Evolutionary conservation across 2,329 filamentous ascomycete species (phyloP).

Genomic region (Knufia fluminis): DNA sequence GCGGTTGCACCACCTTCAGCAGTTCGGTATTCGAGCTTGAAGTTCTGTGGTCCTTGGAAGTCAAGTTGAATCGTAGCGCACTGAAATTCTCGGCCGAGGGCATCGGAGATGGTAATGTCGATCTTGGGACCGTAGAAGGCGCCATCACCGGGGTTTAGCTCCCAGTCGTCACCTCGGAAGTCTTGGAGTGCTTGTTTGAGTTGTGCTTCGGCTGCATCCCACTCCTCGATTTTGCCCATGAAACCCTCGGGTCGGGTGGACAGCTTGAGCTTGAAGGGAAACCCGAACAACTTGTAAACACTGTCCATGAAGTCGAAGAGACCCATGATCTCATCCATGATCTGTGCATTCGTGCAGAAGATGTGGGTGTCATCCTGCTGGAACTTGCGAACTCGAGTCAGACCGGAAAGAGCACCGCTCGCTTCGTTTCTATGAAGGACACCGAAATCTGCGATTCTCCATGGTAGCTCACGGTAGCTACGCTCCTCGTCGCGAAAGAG

Average conservation of each 20-base stretch:
- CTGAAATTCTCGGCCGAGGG: slow-evolving; percentile 73
- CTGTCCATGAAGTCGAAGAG: slow-evolving; percentile 79
- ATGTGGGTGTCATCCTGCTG: slow-evolving; percentile 96
- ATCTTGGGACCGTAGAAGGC: slow-evolving; percentile 99
- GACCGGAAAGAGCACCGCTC: slow-evolving; percentile 78
- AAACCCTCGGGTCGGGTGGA: slow-evolving; percentile 85
- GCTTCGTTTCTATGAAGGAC: slow-evolving; percentile 92
- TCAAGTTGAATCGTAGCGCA: slow-evolving; percentile 93
- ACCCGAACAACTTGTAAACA: slow-evolving; percentile 74
- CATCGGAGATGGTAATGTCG: slow-evolving; percentile 88
- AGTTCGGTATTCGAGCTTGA: slow-evolving; percentile 78
- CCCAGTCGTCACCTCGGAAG: slow-evolving; percentile 71
- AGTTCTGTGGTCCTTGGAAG: slow-evolving; percentile 76
- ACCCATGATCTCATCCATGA: slow-evolving; percentile 64
- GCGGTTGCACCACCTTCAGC: slow-evolving; percentile 47
- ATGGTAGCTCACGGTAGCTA: slow-evolving; percentile 81
- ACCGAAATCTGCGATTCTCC: slow-evolving; percentile 91
- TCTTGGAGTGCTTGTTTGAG: slow-evolving; percentile 69
- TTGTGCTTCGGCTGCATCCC: slow-evolving; percentile 78
- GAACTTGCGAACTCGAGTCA: slow-evolving; percentile 88
- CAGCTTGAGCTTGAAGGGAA: slow-evolving; percentile 88
- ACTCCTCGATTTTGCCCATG: slow-evolving; percentile 76
- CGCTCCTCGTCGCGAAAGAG: slow-evolving; percentile 76
- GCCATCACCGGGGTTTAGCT: slow-evolving; percentile 86
- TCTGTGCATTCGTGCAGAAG: slow-evolving; percentile 78